These are phyloP conservation scores for Lentinula edodes DNA, from an alignment of 768 basidiomycete species.

Conservation along the genomic window DNA sequence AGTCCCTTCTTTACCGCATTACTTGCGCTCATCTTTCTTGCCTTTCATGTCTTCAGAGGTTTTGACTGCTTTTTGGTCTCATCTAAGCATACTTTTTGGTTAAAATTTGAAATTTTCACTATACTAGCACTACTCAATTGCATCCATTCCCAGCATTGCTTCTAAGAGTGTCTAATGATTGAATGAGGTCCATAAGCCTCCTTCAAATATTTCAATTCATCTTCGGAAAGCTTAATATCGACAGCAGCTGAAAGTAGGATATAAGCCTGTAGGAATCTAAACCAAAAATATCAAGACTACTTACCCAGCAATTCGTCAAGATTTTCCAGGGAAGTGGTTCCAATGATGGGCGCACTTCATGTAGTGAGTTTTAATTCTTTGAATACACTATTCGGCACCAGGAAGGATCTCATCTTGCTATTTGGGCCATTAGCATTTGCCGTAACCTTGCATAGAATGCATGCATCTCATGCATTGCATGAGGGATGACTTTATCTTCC, in stretches of 20 bases:
- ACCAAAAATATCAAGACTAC: not conserved
- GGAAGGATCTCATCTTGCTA: no score
- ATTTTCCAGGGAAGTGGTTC: conserved; percentile 28
- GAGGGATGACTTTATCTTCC: no score
- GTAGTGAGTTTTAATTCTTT: not conserved
- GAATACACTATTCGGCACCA: not conserved
- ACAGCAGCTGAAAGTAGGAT: conserved; percentile 20
- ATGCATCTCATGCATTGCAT: no score
- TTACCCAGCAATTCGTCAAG: conserved; percentile 32
- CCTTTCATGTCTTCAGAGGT: not conserved
- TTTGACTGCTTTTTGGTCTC: no score
- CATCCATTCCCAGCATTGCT: not conserved
- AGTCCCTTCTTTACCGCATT: not conserved
- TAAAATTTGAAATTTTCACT: no score
- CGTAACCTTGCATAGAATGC: no score
- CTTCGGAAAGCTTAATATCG: conserved; percentile 37
- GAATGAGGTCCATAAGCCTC: conserved; percentile 36
- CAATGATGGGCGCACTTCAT: conserved; percentile 35
- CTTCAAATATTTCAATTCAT: conserved; percentile 42
- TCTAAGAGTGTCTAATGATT: conserved; percentile 29
- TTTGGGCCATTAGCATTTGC: no score
- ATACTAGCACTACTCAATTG: no score
- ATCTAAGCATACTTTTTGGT: no score
- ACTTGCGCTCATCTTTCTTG: not conserved
- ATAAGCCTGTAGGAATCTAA: not conserved